Evolutionary conservation across 495 filamentous ascomycete species (phyloP), one percentile per base, ranked within the genome.

Genomic region (Penicillium lagena): DNA sequence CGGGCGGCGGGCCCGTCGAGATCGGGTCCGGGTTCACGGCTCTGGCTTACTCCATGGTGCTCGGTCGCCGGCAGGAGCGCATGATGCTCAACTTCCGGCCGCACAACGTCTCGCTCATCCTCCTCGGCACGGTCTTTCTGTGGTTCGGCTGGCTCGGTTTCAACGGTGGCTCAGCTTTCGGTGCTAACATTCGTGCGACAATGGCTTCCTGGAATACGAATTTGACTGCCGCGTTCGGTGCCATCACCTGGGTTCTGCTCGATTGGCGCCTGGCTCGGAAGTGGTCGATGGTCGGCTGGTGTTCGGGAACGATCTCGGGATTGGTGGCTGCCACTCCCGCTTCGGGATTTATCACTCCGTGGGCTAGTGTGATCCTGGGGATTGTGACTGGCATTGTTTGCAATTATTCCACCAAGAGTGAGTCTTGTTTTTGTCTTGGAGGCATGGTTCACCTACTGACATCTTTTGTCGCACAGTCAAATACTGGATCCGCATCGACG

Each of bases 81-180:
- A 96, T 97, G 93, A 95, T 97, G 84, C 78, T 96, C 62, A 89
- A 95, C 60, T 83, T 83, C 77, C 83, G 88, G 41, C 94, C 93
- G 2, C 93, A 98, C 80, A 98, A 97, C 71, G 91, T 97, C 54
- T 96, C 93, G 7, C 76, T 97, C 53, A 97, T 98, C 64, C 87
- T 91, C 8, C 83, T 98, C 54, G 93, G 93, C 38, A 97, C 93
- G 8, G 79, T 94, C 43, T 80, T 98, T 60, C 86, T 98, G 38
- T 97, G 91, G 91, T 96, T 97, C 61, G 93, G 93, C 56, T 97
- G 94, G 93, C 74, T 98, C 48, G 94, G 90, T 34, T 98, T 98
- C 79, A 97, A 98, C 75, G 93, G 93, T 54, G 93, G 93, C 37
- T 96, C 91, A 7, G 68, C 93, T n/a, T 95, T 96, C 55, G 93